Percentiles rank a stretch among this genome's conserved stretches.
phyloP scores from a whole-genome alignment of 441 rosid species.

The Erodium texanum region DNA sequence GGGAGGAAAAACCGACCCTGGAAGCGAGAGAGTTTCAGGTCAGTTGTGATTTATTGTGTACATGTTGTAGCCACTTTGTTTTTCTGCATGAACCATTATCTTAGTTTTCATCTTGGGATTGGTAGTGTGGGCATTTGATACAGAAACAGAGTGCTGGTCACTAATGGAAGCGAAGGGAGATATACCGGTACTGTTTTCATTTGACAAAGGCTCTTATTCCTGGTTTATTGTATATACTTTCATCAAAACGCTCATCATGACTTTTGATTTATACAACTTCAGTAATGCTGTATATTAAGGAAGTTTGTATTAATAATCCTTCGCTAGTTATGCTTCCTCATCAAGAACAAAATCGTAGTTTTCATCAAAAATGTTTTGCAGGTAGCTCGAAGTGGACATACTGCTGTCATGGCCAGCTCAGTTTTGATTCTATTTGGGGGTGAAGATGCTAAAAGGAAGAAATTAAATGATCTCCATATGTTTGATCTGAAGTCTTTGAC shows the following conservation, averaged over 20 bases:
- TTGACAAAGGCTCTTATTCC: background rate
- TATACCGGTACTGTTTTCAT: conserved; percentile 48
- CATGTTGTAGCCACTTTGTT: conserved; percentile 1
- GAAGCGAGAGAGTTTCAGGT: conserved; percentile 81
- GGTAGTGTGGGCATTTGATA: conserved; percentile 87
- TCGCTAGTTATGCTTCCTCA: background rate
- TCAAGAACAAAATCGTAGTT: background rate
- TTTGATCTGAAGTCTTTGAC: conserved; percentile 86
- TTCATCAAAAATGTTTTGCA: conserved; percentile 25
- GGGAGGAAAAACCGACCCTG: conserved; percentile 88
- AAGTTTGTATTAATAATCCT: background rate
- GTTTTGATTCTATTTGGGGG: conserved; percentile 84
- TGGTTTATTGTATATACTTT: background rate
- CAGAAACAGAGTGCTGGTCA: conserved; percentile 88
- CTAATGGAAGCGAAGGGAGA: conserved; percentile 94
- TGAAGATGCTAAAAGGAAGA: conserved; percentile 83
- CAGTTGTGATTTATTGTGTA: conserved; percentile 15
- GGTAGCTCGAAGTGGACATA: conserved; percentile 85
- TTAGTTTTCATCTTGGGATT: conserved; percentile 15
- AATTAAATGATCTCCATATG: conserved; percentile 89
- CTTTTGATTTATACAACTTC: background rate
- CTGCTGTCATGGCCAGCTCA: conserved; percentile 74
- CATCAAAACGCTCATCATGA: background rate
- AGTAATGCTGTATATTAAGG: background rate
- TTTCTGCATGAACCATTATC: conserved; percentile 8